Base-by-base conservation (phyloP, 768 basidiomycete species). In the Lyophyllum decastes region DNA sequence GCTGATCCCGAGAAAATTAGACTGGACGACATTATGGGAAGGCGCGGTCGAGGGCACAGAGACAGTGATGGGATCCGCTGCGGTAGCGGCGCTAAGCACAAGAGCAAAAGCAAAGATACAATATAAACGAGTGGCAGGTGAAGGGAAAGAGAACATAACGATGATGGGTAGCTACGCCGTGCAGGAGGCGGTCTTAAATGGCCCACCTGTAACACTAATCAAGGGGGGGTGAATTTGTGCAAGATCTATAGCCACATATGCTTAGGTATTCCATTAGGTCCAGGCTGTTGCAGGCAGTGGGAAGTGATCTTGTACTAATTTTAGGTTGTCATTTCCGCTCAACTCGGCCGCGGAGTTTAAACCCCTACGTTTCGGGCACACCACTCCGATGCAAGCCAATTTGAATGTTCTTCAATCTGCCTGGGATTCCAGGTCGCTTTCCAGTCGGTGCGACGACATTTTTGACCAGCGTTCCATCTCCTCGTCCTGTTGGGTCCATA, bases 1-100 rank as follows among this genome's bases (percentile, higher is more conserved):
- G 48, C 81, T 83, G 66, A 88, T 81, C 9, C 88, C 88, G 16
- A 89, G 68, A 60, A 87, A 89, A 66, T 85, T 86, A 8, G 76
- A 68, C 46, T 73, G 68, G 4, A 84, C 81, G 35, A 75, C 73
- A 70, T 78, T 72, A 41, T 57, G 62, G 1, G 70, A 64, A 1
- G 77, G 61, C 5, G 78, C 73, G 25, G 71, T 61, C 2, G 74
- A 54, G 16, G 77, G 76, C 44, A 78, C 64, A 16, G 63, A 54
- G 48, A 76, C 62, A 25, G 64, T 57, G 52, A 73, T 58, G 22
- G 70, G 55, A 55, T 69, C 65, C n/a, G 69, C 71, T 17, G 63
- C 66, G 52, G 55, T 57, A 33, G 63, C 59, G 30, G 54, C 26
- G 49, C 51, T 44, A 25, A 59, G 17, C 47, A 49, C 55, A 45